phyloP scores from a whole-genome alignment of 805 yeast species.

The Schwanniomyces sp. region DNA sequence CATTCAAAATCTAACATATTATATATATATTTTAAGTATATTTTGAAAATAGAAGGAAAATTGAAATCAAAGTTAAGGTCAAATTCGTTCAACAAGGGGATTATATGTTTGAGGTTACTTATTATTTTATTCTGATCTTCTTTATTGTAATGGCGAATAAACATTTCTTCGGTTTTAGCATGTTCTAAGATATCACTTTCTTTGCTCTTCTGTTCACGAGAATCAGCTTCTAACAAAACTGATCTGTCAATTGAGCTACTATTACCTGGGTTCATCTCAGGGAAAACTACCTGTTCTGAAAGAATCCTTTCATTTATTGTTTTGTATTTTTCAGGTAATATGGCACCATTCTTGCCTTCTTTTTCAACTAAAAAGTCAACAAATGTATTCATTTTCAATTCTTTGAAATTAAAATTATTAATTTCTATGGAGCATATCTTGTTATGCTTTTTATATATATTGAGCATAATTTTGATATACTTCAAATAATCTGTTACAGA shows the following conservation, averaged over 20 bases:
- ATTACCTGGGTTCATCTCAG: constrained; percentile 10
- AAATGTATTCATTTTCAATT: constrained; percentile 15
- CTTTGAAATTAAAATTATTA: constrained; percentile 14
- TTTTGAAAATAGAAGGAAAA: constrained; percentile 21
- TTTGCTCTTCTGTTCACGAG: background rate
- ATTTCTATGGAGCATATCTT: constrained; percentile 18
- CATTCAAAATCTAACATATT: constrained; percentile 18
- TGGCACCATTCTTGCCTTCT: constrained; percentile 5
- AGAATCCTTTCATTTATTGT: constrained; percentile 11
- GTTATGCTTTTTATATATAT: constrained; percentile 18
- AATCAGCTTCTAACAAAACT: background rate
- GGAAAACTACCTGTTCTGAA: constrained; percentile 14
- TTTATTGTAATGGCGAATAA: constrained; percentile 5
- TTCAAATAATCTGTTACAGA: constrained; percentile 10
- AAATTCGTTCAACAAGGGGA: constrained; percentile 27
- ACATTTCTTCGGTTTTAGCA: background rate
- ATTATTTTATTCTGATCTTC: constrained; percentile 15
- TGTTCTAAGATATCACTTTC: background rate
- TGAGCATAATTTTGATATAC: constrained; percentile 20
- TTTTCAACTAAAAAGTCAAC: constrained; percentile 18
- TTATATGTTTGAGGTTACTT: constrained; percentile 13
- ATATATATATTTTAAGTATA: constrained; percentile 21
- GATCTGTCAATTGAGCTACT: background rate
- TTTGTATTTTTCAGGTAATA: constrained; percentile 15
- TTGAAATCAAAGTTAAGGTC: constrained; percentile 18